Conservation (phyloP, 441 rosid species). For the Gossypium trilobum region DNA sequence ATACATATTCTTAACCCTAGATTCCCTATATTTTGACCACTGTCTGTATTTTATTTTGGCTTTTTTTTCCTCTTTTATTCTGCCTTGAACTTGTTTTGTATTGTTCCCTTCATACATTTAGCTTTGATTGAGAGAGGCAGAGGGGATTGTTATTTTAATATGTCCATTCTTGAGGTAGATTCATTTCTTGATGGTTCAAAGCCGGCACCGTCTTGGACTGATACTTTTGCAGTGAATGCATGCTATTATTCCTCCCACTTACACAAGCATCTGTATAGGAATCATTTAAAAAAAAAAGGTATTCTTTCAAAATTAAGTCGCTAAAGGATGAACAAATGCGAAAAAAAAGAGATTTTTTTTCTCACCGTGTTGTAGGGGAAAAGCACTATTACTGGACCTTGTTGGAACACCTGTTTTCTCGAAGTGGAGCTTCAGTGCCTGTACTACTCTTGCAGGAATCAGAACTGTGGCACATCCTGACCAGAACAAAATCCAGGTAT, state of each 20-base stretch:
- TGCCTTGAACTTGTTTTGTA: not conserved
- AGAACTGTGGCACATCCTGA: constrained; percentile 65
- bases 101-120: not conserved
- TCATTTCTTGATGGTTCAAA: constrained; percentile 35
- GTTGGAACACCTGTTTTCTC: constrained; percentile 55
- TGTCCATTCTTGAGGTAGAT: constrained; percentile 78
- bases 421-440: constrained; percentile 60
- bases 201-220: constrained; percentile 31
- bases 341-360: not conserved
- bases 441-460: constrained; percentile 71
- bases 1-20: not conserved
- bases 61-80: not conserved
- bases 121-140: not conserved
- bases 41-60: not conserved
- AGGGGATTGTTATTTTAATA: constrained; percentile 28
- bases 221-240: constrained; percentile 29
- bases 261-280: constrained; percentile 31
- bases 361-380: constrained; percentile 41
- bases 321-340: not conserved
- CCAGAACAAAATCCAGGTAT: not conserved
- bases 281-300: not conserved
- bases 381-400: constrained; percentile 23
- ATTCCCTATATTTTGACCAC: not conserved
- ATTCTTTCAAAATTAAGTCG: not conserved
- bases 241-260: constrained; percentile 20